Conservation (phyloP, 2,329 filamentous ascomycete genomes). For the Ascosphaera aggregata region DNA sequence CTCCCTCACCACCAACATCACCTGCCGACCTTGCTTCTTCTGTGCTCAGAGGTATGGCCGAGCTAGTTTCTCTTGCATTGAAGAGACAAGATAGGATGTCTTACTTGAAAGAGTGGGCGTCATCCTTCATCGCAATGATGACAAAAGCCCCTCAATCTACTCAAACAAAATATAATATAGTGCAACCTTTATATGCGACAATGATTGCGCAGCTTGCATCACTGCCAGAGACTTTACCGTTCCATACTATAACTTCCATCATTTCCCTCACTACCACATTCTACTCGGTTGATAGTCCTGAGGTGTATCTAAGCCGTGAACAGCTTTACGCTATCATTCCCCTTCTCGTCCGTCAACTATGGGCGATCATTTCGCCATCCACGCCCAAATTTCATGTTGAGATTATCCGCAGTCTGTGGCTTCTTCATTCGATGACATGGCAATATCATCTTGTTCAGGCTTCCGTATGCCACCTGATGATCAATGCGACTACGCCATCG, state of each 20-base stretch:
- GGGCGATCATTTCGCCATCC: slow-evolving; percentile 58
- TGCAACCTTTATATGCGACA: background rate
- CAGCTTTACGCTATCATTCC: slow-evolving; percentile 38
- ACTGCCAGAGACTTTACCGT: slow-evolving; percentile 9
- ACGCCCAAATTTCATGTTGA: slow-evolving; percentile 90
- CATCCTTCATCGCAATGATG: slow-evolving; percentile 30
- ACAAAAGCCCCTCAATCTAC: slow-evolving; percentile 17
- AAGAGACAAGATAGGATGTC: slow-evolving; percentile 9
- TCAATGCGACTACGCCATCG: slow-evolving; percentile 22
- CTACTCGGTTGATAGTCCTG: slow-evolving; percentile 14
- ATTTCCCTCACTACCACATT: slow-evolving; percentile 26
- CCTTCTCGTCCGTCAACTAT: slow-evolving; percentile 47
- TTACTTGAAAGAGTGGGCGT: slow-evolving; percentile 33
- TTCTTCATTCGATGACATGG: slow-evolving; percentile 50
- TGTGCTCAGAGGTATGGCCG: slow-evolving; percentile 35
- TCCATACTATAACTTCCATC: slow-evolving; percentile 15
- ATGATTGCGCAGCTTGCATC: background rate
- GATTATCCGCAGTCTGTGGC: slow-evolving; percentile 65
- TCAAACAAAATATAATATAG: background rate
- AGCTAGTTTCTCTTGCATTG: slow-evolving; percentile 13
- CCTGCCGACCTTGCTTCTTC: slow-evolving; percentile 34
- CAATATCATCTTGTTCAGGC: slow-evolving; percentile 57
- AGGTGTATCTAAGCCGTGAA: slow-evolving; percentile 17
- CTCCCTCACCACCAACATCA: slow-evolving; percentile 34
- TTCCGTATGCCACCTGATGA: slow-evolving; percentile 45